These are phyloP conservation scores for Colletotrichum sp. DNA, from an alignment of 2,329 filamentous ascomycete genomes.

Conservation along the genomic window DNA sequence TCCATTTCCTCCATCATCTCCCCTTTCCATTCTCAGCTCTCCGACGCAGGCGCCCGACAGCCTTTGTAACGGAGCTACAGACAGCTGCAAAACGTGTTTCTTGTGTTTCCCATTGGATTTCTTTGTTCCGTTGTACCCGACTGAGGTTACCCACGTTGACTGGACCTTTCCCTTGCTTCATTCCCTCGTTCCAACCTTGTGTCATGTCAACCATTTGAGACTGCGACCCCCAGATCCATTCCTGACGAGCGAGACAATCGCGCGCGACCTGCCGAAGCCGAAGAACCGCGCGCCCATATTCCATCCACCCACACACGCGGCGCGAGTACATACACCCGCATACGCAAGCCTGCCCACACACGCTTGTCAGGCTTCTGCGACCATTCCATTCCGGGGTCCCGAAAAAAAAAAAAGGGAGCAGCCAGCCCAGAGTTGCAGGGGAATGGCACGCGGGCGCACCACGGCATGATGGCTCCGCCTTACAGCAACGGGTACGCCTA, in stretches of 20 bases:
- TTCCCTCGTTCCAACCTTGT: not conserved
- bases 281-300: not conserved
- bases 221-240: not conserved
- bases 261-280: slow-evolving; percentile 1
- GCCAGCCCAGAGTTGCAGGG: slow-evolving; percentile 5
- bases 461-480: slow-evolving; percentile 35
- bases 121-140: not conserved
- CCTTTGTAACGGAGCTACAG: not conserved
- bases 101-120: not conserved
- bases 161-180: not conserved
- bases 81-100: not conserved
- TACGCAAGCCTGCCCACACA: slow-evolving; percentile 5
- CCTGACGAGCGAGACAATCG: slow-evolving; percentile 6
- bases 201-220: not conserved
- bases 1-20: not conserved
- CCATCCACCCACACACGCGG: not conserved
- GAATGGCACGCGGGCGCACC: slow-evolving; percentile 29
- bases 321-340: not conserved
- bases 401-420: slow-evolving; percentile 8
- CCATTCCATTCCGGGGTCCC: slow-evolving; percentile 8
- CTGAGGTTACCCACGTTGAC: not conserved
- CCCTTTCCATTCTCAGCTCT: not conserved
- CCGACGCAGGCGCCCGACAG: not conserved
- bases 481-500: slow-evolving; percentile 36
- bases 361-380: not conserved